Percentiles rank a stretch among this genome's conserved stretches.
Conservation (phyloP, 2,329 filamentous ascomycete species). For the Pseudogymnoascus sp. region DNA sequence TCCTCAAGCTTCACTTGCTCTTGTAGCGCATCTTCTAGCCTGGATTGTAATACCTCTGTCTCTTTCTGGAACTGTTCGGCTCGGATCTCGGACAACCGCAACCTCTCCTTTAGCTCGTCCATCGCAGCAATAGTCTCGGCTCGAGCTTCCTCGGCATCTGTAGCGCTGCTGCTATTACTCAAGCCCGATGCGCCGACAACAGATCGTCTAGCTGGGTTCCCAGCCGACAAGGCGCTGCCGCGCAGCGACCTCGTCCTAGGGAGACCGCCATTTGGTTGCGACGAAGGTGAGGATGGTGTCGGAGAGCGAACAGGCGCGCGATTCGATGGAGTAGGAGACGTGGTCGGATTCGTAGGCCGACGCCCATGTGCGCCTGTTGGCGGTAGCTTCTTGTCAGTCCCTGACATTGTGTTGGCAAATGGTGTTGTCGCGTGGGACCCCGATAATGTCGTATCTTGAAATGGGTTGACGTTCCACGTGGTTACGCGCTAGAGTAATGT, state of each 20-base stretch:
- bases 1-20: slow-evolving; percentile 88
- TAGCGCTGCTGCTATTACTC: slow-evolving; percentile 25
- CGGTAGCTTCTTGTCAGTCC: slow-evolving; percentile 9
- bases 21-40: slow-evolving; percentile 74
- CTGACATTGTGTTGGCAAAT: slow-evolving; percentile 8
- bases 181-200: slow-evolving; percentile 24
- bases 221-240: slow-evolving; percentile 7
- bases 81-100: slow-evolving; percentile 71
- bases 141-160: slow-evolving; percentile 61
- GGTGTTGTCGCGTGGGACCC: slow-evolving; percentile 6
- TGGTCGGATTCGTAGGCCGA: not conserved
- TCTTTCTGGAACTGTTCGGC: slow-evolving; percentile 81
- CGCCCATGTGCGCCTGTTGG: slow-evolving; percentile 4
- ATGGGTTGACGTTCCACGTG: slow-evolving; percentile 3
- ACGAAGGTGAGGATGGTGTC: slow-evolving; percentile 5
- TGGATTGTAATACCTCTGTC: slow-evolving; percentile 73
- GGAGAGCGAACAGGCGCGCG: slow-evolving; percentile 3
- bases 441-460: slow-evolving; percentile 6
- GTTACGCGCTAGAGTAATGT: not conserved
- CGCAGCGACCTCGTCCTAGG: slow-evolving; percentile 7
- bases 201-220: slow-evolving; percentile 6
- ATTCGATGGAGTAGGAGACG: slow-evolving; percentile 7
- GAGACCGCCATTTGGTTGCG: slow-evolving; percentile 11
- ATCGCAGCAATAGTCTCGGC: slow-evolving; percentile 73
- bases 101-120: slow-evolving; percentile 76